A percentile compares a stretch with the other conserved stretches of the same genome.
Conservation (phyloP, 2,329 filamentous ascomycete species). For the Fusarium multiceps region DNA sequence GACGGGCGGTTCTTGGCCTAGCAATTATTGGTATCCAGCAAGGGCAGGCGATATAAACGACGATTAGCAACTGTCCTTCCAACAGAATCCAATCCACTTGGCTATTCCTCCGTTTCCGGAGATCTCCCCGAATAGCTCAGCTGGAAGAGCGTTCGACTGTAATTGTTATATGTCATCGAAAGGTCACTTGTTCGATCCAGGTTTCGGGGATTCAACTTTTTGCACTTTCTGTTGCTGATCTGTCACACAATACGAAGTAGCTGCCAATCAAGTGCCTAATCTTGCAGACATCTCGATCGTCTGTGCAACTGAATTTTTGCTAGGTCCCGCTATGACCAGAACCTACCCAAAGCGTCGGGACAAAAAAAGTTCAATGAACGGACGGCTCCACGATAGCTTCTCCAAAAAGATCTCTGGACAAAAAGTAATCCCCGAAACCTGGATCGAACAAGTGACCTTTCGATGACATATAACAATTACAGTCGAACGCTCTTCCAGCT, state of each 20-base stretch:
- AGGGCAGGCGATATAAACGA: background rate
- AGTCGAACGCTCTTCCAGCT: slow-evolving; percentile 39
- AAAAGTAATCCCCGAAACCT: slow-evolving; percentile 30
- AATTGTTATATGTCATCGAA: slow-evolving; percentile 1
- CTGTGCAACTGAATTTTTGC: too few species aligned
- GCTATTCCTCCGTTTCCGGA: slow-evolving; percentile 1
- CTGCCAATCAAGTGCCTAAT: too few species aligned
- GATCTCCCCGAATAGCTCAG: slow-evolving; percentile 44
- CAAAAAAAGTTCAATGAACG: slow-evolving; percentile 14
- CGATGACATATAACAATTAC: slow-evolving; percentile 1
- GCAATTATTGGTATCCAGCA: fast-evolving
- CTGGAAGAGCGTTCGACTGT: slow-evolving; percentile 30
- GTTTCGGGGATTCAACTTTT: slow-evolving; percentile 32
- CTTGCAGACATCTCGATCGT: too few species aligned
- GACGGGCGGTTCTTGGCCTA: background rate
- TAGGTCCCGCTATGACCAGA: too few species aligned
- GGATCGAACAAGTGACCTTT: slow-evolving; percentile 7
- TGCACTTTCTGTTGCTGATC: too few species aligned
- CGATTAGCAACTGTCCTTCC: background rate
- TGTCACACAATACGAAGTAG: too few species aligned
- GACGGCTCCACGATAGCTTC: too few species aligned
- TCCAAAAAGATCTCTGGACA: too few species aligned
- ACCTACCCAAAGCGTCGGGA: background rate
- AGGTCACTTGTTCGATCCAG: slow-evolving; percentile 7
- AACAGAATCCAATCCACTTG: background rate